These are phyloP conservation scores for Mortierella sp. DNA, from an alignment of 371 early-diverging fungal genomes.

Conservation along the genomic window DNA sequence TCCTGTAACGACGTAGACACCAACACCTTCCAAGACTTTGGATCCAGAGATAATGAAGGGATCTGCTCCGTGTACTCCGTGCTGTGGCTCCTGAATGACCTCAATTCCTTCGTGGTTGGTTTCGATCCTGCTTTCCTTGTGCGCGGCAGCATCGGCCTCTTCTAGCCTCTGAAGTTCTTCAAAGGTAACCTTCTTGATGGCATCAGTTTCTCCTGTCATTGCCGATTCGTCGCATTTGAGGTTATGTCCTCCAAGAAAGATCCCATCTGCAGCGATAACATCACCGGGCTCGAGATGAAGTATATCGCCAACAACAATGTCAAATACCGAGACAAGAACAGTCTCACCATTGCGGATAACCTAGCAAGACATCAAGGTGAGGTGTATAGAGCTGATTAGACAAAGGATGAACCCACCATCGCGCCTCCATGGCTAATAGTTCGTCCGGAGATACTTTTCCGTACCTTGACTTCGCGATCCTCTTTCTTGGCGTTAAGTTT, in stretches of 20 bases:
- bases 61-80: conserved; percentile 56
- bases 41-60: conserved; percentile 80
- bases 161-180: conserved; percentile 40
- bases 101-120: conserved; percentile 47
- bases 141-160: conserved; percentile 61
- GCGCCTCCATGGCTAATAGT: too few species aligned
- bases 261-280: conserved; percentile 92
- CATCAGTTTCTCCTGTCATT: conserved; percentile 93
- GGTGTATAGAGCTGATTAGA: too few species aligned
- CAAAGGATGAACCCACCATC: too few species aligned
- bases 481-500: conserved; percentile 85
- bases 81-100: conserved; percentile 40
- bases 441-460: not conserved
- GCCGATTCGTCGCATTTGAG: conserved; percentile 92
- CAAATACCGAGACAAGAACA: conserved; percentile 85
- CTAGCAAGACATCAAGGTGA: not conserved
- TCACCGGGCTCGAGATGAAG: conserved; percentile 95
- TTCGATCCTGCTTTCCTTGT: conserved; percentile 22
- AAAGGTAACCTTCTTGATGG: conserved; percentile 70
- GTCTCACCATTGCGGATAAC: conserved; percentile 79
- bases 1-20: conserved; percentile 72
- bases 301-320: conserved; percentile 90
- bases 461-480: conserved; percentile 77
- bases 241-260: conserved; percentile 84
- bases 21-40: conserved; percentile 83